A percentile compares a stretch with the other conserved stretches of the same genome.
Conservation (phyloP, 2,329 filamentous ascomycete genomes). For the Trichoderma hamatum region DNA sequence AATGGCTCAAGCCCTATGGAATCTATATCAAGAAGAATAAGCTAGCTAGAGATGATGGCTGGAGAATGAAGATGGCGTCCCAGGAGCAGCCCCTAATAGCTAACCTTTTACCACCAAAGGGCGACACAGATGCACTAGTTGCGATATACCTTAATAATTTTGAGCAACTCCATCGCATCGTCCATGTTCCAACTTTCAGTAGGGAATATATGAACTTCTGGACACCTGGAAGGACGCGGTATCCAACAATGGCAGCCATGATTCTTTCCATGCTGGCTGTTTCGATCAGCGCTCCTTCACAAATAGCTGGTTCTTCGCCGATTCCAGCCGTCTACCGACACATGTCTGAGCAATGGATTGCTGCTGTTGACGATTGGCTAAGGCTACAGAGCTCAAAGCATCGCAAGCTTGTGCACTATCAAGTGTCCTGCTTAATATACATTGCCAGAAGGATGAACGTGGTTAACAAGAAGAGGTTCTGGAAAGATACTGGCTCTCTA, state of each 20-base stretch:
- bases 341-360: constrained; percentile 17
- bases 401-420: constrained; percentile 20
- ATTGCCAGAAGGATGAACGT: constrained; percentile 13
- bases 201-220: constrained; percentile 20
- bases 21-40: constrained; percentile 22
- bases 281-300: neutral
- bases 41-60: neutral
- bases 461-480: constrained; percentile 15
- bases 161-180: constrained; percentile 10
- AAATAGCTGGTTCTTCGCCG: neutral
- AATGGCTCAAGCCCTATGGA: constrained; percentile 17
- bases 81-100: constrained; percentile 4
- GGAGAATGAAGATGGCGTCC: constrained; percentile 14
- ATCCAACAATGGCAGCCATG: constrained; percentile 15
- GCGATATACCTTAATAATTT: constrained; percentile 13
- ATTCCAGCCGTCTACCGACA: neutral
- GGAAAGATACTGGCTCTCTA: constrained; percentile 15
- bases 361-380: constrained; percentile 3
- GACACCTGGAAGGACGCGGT: neutral
- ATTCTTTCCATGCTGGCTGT: constrained; percentile 10
- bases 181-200: constrained; percentile 9
- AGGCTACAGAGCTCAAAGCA: constrained; percentile 18
- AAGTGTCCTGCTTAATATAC: neutral
- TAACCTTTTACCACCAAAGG: constrained; percentile 4
- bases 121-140: constrained; percentile 9